Evolutionary conservation across 495 filamentous ascomycete genomes (phyloP).

Genomic region (Aspergillus heteromorphus): DNA sequence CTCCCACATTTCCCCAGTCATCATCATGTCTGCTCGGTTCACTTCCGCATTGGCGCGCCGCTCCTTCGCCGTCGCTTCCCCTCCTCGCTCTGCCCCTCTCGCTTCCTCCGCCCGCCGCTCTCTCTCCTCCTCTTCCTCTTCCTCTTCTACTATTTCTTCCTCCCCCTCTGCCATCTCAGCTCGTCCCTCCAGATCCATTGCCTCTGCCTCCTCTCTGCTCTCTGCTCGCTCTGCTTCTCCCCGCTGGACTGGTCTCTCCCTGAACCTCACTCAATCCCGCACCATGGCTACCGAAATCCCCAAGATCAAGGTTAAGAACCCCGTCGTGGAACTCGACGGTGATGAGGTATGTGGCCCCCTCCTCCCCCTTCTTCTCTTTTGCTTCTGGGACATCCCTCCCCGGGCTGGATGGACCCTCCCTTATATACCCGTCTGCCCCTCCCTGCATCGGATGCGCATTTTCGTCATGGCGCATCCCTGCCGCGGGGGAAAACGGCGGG

Average conservation of each 20-base stretch:
- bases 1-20: slow-evolving; percentile 4
- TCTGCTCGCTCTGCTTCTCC: slow-evolving; percentile 23
- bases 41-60: slow-evolving; percentile 41
- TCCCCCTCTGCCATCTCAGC: slow-evolving; percentile 22
- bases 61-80: slow-evolving; percentile 31
- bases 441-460: slow-evolving; percentile 20
- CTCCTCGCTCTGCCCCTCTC: slow-evolving; percentile 27
- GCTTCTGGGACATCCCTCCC: too few species aligned
- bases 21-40: slow-evolving; percentile 33
- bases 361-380: too few species aligned
- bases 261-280: slow-evolving; percentile 35
- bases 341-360: slow-evolving; percentile 60
- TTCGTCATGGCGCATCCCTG: slow-evolving; percentile 22
- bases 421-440: slow-evolving; percentile 25
- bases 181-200: slow-evolving; percentile 21
- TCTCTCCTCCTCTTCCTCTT: slow-evolving; percentile 15
- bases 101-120: slow-evolving; percentile 15
- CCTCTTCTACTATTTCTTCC: slow-evolving; percentile 19
- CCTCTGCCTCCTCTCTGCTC: slow-evolving; percentile 25
- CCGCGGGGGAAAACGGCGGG: slow-evolving; percentile 37
- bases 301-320: slow-evolving; percentile 98
- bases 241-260: slow-evolving; percentile 32
- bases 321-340: slow-evolving; percentile 93
- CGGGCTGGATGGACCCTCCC: background rate
- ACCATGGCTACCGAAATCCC: slow-evolving; percentile 40